Evolutionary conservation across 2,329 filamentous ascomycete species (phyloP), one percentile per base, ranked within the genome.

Genomic region (Phialocephala sp.): DNA sequence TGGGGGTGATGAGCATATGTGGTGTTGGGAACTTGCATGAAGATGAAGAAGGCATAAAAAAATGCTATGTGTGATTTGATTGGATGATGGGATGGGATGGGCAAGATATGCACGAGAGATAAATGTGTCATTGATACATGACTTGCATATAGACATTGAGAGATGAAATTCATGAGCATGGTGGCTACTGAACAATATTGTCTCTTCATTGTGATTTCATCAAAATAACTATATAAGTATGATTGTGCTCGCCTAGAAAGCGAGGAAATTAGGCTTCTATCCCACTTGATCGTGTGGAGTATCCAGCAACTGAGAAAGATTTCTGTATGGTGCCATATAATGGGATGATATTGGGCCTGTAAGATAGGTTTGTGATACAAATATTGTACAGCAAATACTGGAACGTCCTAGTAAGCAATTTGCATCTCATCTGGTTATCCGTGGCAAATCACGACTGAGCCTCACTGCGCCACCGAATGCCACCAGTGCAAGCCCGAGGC

Each of bases 1-100:
- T 24, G n/a, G 63, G 54, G 37, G n/a, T 12, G 57, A 59, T 50
- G 52, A 47, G 35, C 47, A 59, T 59, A 41, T 4, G 24, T 56
- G 57, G 27, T 58, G 39, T 57, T 58, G 56, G n/a, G 37, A 57
- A 57, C 22, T 24, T 41, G 61, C n/a, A 39, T 57, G 32, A 36
- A 58, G 37, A 58, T 24, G 61, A 63, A 37, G 52, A 39, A 55
- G n/a, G 52, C 50, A 27, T 14, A 62, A 55, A 24, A 18, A 32
- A 47, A 43, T 54, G 12, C 35, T 20, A 41, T n/a, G 47, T 54
- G 12, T 50, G 18, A 39, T 47, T 47, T 50, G 43, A n/a, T 22
- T 14, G 18, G 55, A 54, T 18, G 55, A 41, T 39, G 20, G 37
- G 35, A n/a, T n/a, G n/a, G n/a, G n/a, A n/a, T n/a, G n/a, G n/a